Conservation (phyloP, 2,329 filamentous ascomycete species). For the Aspergillus viridinutans region DNA sequence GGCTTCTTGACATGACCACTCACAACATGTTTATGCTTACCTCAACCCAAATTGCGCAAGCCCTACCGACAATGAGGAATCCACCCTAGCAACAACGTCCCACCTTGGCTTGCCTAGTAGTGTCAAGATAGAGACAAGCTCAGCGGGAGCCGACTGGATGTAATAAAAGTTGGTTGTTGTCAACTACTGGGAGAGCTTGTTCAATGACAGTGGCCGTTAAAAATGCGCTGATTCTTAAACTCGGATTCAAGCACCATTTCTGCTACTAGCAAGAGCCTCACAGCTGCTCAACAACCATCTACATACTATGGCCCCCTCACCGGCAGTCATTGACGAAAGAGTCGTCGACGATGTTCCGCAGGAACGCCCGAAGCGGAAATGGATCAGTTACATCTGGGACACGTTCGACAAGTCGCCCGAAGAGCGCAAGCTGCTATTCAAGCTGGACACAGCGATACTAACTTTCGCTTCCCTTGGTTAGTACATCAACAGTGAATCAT, state of each 20-base stretch:
- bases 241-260: too few relatives aligned
- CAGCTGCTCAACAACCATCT: not conserved
- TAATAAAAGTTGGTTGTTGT: too few relatives aligned
- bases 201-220: too few relatives aligned
- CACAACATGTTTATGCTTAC: too few relatives aligned
- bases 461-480: conserved; percentile 44
- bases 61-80: conserved; percentile 5
- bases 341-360: conserved; percentile 16
- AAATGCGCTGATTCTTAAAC: too few relatives aligned
- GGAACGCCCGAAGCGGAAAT: conserved; percentile 34
- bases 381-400: conserved; percentile 52
- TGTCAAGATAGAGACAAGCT: not conserved
- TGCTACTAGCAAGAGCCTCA: too few relatives aligned
- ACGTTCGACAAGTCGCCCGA: conserved; percentile 50
- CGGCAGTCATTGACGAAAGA: conserved; percentile 10
- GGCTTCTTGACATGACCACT: too few relatives aligned
- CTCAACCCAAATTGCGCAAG: not conserved
- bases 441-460: conserved; percentile 47
- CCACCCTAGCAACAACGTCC: not conserved
- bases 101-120: not conserved
- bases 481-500: not conserved
- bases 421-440: conserved; percentile 47
- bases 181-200: too few relatives aligned
- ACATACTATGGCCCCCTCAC: conserved; percentile 14
- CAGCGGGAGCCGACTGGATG: too few relatives aligned